Percentiles rank a stretch among this genome's conserved stretches.
Conservation (phyloP, 805 yeast species). For the Saccharomycopsis amapae region DNA sequence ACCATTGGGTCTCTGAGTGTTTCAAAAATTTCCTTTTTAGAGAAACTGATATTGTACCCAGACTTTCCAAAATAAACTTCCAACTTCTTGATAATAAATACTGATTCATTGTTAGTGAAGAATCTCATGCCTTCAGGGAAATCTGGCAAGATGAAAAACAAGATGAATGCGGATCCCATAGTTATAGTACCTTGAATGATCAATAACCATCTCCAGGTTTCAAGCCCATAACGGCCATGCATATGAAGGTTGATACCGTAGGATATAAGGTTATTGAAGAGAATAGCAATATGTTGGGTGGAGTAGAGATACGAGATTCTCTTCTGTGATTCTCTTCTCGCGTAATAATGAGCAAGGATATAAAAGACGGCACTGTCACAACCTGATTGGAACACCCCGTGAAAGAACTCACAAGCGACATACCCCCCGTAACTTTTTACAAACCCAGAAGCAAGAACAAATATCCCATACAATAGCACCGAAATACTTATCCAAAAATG, state of each 20-base stretch:
- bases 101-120: conserved; percentile 43
- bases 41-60: conserved; percentile 41
- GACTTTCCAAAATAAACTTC: conserved; percentile 45
- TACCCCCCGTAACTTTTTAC: conserved; percentile 34
- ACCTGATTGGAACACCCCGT: conserved; percentile 39
- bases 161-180: conserved; percentile 26
- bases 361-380: conserved; percentile 42
- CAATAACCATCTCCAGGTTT: conserved; percentile 47
- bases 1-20: conserved; percentile 54
- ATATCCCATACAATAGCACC: conserved; percentile 35
- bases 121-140: conserved; percentile 65
- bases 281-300: conserved; percentile 1
- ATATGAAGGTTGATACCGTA: conserved; percentile 25
- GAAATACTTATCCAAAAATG: conserved; percentile 36
- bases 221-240: conserved; percentile 29
- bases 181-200: conserved; percentile 43
- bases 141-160: conserved; percentile 52
- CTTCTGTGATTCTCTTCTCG: conserved; percentile 35
- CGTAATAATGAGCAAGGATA: conserved; percentile 37
- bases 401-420: conserved; percentile 37
- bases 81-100: conserved; percentile 50
- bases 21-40: conserved; percentile 35
- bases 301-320: conserved; percentile 30
- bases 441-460: conserved; percentile 39
- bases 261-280: conserved; percentile 6